These are phyloP conservation scores for Lentinula novae-zelandiae DNA, from an alignment of 1,284 basidiomycete genomes.

Conservation along the genomic window DNA sequence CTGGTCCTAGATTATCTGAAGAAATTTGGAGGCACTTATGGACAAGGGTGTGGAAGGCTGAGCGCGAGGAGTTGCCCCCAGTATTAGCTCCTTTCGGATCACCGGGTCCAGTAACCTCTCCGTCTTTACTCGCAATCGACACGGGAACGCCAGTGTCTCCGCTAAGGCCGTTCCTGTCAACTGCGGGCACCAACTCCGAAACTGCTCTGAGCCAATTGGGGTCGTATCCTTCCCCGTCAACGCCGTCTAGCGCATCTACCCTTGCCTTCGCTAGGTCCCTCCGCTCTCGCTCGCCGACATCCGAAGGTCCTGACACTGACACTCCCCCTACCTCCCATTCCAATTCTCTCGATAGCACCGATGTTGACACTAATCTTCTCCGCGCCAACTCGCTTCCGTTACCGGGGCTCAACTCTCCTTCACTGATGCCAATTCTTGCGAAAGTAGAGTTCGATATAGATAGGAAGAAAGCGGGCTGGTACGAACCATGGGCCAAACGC, in stretches of 20 bases:
- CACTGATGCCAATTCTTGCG: conserved; percentile 76
- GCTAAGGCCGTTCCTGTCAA: conserved; percentile 47
- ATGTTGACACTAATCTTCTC: conserved; percentile 41
- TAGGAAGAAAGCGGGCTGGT: conserved; percentile 72
- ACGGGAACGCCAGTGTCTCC: conserved; percentile 30
- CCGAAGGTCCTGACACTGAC: conserved; percentile 29
- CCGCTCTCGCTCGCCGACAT: conserved; percentile 32
- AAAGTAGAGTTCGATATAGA: conserved; percentile 90
- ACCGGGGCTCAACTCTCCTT: conserved; percentile 59
- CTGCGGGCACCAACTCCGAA: conserved; percentile 20
- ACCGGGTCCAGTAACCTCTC: conserved; percentile 32
- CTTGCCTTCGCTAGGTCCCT: background rate
- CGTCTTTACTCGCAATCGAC: conserved; percentile 31
- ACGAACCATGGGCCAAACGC: conserved; percentile 69
- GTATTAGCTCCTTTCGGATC: conserved; percentile 29
- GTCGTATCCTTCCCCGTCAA: conserved; percentile 48
- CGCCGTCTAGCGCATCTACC: conserved; percentile 27
- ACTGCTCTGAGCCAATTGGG: conserved; percentile 24
- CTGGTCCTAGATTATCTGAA: conserved; percentile 76
- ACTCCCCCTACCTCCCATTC: conserved; percentile 48
- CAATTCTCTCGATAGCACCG: conserved; percentile 20
- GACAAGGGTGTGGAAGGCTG: conserved; percentile 63
- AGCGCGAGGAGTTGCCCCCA: conserved; percentile 49
- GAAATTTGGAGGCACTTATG: conserved; percentile 83
- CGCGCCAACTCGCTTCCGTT: conserved; percentile 51